Evolutionary conservation across 2,329 filamentous ascomycete species (phyloP).

Genomic region (Botrytis hyacinthi): DNA sequence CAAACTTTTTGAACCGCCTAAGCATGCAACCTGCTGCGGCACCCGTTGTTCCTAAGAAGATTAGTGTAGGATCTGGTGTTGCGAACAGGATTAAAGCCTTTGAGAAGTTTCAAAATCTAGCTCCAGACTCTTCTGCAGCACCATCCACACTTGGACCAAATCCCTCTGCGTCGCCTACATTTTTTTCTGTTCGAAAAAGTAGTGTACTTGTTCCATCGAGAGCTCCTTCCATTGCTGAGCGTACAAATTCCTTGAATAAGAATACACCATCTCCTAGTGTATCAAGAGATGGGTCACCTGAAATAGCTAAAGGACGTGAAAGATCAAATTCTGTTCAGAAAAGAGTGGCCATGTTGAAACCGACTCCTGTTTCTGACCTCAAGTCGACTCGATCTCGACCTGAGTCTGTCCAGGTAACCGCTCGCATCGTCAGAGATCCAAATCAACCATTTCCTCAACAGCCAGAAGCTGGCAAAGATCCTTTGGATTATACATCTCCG

Average conservation of each 20-base stretch:
- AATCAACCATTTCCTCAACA: constrained; percentile 44
- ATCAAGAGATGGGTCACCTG: constrained; percentile 50
- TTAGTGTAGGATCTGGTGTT: constrained; percentile 84
- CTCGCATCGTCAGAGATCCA: constrained; percentile 73
- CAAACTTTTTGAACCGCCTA: constrained; percentile 54
- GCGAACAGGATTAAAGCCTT: constrained; percentile 92
- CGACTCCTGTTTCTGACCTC: constrained; percentile 25
- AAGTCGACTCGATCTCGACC: constrained; percentile 49
- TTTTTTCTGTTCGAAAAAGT: constrained; percentile 57
- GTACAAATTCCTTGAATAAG: constrained; percentile 40
- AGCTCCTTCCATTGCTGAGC: constrained; percentile 41
- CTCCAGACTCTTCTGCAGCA: constrained; percentile 41
- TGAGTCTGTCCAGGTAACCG: constrained; percentile 85
- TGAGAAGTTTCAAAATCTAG: constrained; percentile 65
- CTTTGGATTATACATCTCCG: constrained; percentile 47
- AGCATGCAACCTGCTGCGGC: constrained; percentile 49
- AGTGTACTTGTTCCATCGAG: constrained; percentile 38
- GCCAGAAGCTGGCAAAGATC: constrained; percentile 43
- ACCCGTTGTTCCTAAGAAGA: constrained; percentile 62
- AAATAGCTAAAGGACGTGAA: constrained; percentile 39
- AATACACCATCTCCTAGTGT: constrained; percentile 40
- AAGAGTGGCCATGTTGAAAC: constrained; percentile 32
- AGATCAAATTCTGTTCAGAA: constrained; percentile 36
- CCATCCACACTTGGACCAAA: constrained; percentile 23
- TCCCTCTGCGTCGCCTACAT: constrained; percentile 51